A percentile compares a stretch with the other conserved stretches of the same genome.
Conservation (phyloP, 23 red algal genomes). For the Gracilaria vermiculophylla region DNA sequence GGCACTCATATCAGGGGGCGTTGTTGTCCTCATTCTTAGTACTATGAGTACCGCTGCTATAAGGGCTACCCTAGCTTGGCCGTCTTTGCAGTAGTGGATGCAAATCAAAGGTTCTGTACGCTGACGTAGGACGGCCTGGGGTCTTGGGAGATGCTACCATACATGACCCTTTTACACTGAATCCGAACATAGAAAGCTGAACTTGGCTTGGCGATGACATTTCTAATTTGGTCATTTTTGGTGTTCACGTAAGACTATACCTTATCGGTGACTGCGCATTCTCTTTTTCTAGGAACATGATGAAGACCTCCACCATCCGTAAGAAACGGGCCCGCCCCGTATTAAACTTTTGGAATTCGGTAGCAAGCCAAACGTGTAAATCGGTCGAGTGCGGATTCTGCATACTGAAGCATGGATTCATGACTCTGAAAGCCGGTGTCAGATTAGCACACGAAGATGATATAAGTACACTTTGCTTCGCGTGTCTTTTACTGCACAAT, state of each 20-base stretch:
- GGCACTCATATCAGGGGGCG: not conserved
- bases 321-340: not conserved
- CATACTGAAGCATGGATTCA: slow-evolving; percentile 14
- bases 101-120: not conserved
- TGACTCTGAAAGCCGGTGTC: not conserved
- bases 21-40: not conserved
- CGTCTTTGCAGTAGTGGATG: not conserved
- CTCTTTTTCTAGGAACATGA: not conserved
- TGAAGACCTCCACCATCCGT: not conserved
- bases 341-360: not conserved
- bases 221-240: not conserved
- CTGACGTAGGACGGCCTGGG: not conserved
- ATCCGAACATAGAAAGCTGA: not conserved
- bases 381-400: slow-evolving; percentile 11
- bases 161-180: not conserved
- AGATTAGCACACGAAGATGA: slow-evolving; percentile 7
- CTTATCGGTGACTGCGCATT: slow-evolving; percentile 9
- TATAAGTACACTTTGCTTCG: not conserved
- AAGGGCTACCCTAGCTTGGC: not conserved
- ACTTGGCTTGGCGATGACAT: not conserved
- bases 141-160: not conserved
- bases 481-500: slow-evolving; percentile 24
- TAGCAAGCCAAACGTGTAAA: slow-evolving; percentile 11
- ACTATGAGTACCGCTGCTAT: slow-evolving; percentile 10
- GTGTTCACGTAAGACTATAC: not conserved